These are phyloP conservation scores for Rhododendron henanense DNA, from an alignment of 148 eudicot genomes.

Conservation along the genomic window DNA sequence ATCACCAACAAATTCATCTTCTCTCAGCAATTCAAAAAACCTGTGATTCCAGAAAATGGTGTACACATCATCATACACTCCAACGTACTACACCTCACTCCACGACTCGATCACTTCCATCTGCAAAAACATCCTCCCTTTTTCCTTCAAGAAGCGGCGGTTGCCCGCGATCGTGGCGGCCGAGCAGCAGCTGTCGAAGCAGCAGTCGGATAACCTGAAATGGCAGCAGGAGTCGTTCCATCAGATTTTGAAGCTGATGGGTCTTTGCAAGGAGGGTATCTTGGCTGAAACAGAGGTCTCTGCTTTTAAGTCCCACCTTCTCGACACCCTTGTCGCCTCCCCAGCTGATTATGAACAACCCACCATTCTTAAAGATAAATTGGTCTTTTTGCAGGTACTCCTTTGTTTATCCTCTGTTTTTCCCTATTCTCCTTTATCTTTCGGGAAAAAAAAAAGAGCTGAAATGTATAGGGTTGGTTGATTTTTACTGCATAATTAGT, in stretches of 20 bases:
- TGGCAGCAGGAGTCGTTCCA: constrained; percentile 96
- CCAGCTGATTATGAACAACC: constrained; percentile 48
- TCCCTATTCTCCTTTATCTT: background rate
- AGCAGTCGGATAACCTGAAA: constrained; percentile 76
- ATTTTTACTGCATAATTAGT: background rate
- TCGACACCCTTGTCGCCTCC: constrained; percentile 60
- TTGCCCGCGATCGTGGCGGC: constrained; percentile 63
- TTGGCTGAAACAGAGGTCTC: constrained; percentile 55
- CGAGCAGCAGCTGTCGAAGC: constrained; percentile 60
- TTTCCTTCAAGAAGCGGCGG: constrained; percentile 62
- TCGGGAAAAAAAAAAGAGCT: background rate
- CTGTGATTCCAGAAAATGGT: constrained; percentile 29
- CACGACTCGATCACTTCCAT: constrained; percentile 82
- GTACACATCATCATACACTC: constrained; percentile 52
- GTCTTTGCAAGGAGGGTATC: constrained; percentile 73
- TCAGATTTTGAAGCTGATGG: constrained; percentile 79
- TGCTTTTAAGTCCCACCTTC: constrained; percentile 55
- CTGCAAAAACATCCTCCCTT: constrained; percentile 79
- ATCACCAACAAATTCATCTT: no score
- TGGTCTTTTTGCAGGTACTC: constrained; percentile 76
- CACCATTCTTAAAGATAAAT: constrained; percentile 63
- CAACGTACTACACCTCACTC: constrained; percentile 70
- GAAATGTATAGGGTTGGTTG: background rate
- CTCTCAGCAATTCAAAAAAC: background rate
- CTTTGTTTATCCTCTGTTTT: background rate